Conservation (phyloP, 192 early-diverging fungal species). For the Funneliformis geosporum region DNA sequence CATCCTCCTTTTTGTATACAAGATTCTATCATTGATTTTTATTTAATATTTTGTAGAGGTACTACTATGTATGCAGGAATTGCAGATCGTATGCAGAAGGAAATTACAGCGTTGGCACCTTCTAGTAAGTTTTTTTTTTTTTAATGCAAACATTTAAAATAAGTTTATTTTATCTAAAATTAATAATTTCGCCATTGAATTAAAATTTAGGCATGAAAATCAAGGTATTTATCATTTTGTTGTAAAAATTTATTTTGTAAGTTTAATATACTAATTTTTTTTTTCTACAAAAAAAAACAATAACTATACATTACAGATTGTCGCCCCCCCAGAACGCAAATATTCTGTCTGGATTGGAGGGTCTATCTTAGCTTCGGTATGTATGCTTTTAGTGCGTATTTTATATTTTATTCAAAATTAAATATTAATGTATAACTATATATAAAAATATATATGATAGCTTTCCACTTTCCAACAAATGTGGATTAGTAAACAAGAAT, state of each 20-base stretch:
- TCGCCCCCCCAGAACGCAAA: constrained; percentile 98
- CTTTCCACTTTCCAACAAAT: constrained; percentile 98
- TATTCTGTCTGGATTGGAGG: constrained; percentile 99
- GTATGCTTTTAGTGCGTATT: not conserved
- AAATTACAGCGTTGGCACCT: constrained; percentile 93
- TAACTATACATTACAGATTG: constrained; percentile 76
- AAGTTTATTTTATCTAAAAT: not conserved
- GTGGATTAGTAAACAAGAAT: constrained; percentile 99
- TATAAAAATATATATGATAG: not conserved
- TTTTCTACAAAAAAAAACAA: not conserved
- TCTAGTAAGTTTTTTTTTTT: constrained; percentile 93
- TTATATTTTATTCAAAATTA: not conserved
- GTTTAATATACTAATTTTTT: not conserved
- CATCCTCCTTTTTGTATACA: too few species aligned
- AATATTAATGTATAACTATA: not conserved
- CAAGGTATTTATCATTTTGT: constrained; percentile 15
- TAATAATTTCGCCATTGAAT: not conserved
- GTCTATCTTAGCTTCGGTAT: constrained; percentile 86
- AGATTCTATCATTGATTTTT: not conserved
- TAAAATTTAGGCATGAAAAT: constrained; percentile 28
- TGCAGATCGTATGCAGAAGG: constrained; percentile 96
- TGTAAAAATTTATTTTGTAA: not conserved
- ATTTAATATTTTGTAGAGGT: constrained; percentile 56
- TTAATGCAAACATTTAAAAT: not conserved
- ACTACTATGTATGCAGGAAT: constrained; percentile 98